A percentile compares a stretch with the other conserved stretches of the same genome.
Conservation (phyloP, 75 land plant species). For the Isoetes taiwanensis region DNA sequence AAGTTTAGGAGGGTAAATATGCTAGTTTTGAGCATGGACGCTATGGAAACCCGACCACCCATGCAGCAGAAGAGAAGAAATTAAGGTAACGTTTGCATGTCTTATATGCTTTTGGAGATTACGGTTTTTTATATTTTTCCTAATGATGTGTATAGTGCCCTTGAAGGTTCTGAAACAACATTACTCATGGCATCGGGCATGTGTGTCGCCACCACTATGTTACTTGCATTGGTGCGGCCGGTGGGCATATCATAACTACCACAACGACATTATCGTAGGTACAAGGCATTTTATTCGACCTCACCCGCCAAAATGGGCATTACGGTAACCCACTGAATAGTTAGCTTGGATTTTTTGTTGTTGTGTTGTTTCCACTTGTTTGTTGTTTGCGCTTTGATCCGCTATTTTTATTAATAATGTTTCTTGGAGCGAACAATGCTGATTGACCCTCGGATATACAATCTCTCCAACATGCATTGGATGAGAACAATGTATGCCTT, state of each 20-base stretch:
- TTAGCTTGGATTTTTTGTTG: too few relatives aligned
- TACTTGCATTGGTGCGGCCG: constrained; percentile 73
- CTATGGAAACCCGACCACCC: constrained; percentile 80
- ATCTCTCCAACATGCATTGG: constrained; percentile 49
- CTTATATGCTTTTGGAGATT: neutral
- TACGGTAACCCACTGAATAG: too few relatives aligned
- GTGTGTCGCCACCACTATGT: constrained; percentile 77
- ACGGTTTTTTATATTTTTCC: neutral
- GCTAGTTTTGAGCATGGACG: constrained; percentile 77
- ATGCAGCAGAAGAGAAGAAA: constrained; percentile 57
- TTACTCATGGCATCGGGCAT: constrained; percentile 89
- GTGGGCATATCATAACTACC: constrained; percentile 92
- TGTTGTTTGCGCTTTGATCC: too few relatives aligned
- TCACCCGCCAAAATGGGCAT: constrained; percentile 89
- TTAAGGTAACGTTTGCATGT: constrained; percentile 34
- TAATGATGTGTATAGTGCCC: constrained; percentile 49
- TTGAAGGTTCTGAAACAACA: constrained; percentile 92
- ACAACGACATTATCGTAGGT: constrained; percentile 93
- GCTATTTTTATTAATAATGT: too few relatives aligned
- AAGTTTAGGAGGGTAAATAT: constrained; percentile 47
- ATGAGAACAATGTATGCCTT: constrained; percentile 58
- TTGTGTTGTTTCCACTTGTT: too few relatives aligned
- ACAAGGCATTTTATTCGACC: constrained; percentile 84
- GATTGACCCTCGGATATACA: constrained; percentile 83
- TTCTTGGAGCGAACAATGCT: constrained; percentile 62